Evolutionary conservation across 1,139 yeast genomes (phyloP).

Genomic region (Hyphopichia burtonii): DNA sequence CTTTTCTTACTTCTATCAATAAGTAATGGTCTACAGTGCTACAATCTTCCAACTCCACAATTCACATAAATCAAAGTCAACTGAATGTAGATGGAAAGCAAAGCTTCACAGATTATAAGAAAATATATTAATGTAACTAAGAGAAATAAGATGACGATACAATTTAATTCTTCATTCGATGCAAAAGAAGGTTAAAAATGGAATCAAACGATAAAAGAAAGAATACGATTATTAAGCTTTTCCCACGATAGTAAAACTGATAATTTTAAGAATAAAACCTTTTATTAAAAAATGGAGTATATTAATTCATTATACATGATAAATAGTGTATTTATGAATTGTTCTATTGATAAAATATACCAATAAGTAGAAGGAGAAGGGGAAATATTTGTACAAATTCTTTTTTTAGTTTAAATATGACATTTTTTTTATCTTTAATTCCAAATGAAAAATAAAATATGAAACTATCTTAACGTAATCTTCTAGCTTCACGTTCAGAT

Average conservation of each 20-base stretch:
- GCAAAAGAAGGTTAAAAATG: not conserved
- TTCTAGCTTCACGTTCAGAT: constrained; percentile 99
- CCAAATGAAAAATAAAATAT: not conserved
- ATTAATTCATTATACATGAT: not conserved
- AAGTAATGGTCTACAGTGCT: not conserved
- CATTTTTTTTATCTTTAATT: not conserved
- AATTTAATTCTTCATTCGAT: not conserved
- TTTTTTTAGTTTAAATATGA: not conserved
- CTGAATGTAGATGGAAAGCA: too few species aligned
- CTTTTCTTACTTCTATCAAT: too few species aligned
- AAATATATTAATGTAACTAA: constrained; percentile 4
- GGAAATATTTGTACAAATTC: not conserved
- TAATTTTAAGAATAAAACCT: not conserved
- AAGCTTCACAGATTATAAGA: not conserved
- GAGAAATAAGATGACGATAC: constrained; percentile 3
- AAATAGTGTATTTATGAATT: not conserved
- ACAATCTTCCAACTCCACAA: not conserved
- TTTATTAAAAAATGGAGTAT: not conserved
- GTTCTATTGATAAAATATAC: not conserved
- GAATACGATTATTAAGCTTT: not conserved
- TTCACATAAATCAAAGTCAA: not conserved
- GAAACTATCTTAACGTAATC: constrained; percentile 42
- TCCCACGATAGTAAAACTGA: too few species aligned
- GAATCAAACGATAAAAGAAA: not conserved
- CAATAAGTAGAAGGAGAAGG: not conserved